Base-by-base conservation (phyloP, 768 basidiomycete species). In the Mycena maculata region DNA sequence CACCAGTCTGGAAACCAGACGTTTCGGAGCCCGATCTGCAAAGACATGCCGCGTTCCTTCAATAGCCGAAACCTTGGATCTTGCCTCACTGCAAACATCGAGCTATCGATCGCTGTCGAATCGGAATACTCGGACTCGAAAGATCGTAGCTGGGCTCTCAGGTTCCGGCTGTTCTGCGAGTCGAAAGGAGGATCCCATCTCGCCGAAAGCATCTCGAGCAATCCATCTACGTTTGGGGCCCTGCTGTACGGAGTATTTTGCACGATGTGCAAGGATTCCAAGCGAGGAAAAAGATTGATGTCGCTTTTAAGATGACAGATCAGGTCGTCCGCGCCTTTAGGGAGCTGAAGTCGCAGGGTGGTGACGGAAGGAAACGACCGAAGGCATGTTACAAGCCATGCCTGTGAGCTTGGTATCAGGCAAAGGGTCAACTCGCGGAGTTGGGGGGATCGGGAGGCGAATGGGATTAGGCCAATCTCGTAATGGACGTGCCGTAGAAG, bases 371-470 rank as follows among this genome's bases (percentile, higher is more conserved):
- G 55, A n/a, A 58, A 27, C 23, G 7, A 18, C 30, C 57, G 47
- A 16, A 64, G 63, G 45, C 30, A 56, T 41, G 41, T 47, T 11
- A 58, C 23, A 15, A 65, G 47, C 6, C 20, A 33, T 13, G 39
- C 55, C 13, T 36, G 25, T 50, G 44, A n/a, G 47, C 44, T 38
- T 23, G 23, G 56, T n/a, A 38, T 3, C 23, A 38, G 45, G 23
- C 56, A 58, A 20, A 57, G 49, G 38, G 63, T 65, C 47, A 65
- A 38, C n/a, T 28, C 11, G 31, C 58, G 33, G 4, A 65, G 63
- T 9, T 23, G 38, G 28, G 39, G 41, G 20, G 55, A 65, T 22
- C 63, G 63, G 28, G 55, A 31, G 31, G 55, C 48, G 30, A 65
- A 52, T 6, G 33, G 8, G 13, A 36, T 36, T 6, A 36, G 33